Conservation (phyloP, 2,329 filamentous ascomycete species). For the Colletotrichum sp. region DNA sequence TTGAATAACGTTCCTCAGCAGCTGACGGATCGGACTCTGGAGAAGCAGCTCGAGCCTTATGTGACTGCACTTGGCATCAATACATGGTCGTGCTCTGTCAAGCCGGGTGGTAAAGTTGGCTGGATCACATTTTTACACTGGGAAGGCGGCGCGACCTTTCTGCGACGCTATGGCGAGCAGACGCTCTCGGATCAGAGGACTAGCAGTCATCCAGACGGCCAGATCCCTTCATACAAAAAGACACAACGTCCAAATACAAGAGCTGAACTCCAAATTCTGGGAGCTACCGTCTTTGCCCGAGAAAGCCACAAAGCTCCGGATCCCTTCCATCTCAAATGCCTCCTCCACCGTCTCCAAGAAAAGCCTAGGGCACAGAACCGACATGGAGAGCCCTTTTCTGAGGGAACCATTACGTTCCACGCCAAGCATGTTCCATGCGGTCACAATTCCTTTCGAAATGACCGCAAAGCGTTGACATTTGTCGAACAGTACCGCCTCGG, state of each 20-base stretch:
- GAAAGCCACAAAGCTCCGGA: slow-evolving; percentile 41
- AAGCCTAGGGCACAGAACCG: slow-evolving; percentile 25
- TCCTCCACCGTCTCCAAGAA: slow-evolving; percentile 36
- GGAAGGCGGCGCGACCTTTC: not conserved
- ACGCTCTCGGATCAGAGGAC: not conserved
- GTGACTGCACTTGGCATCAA: not conserved
- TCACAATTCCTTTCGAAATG: slow-evolving; percentile 45
- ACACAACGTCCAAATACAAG: slow-evolving; percentile 17
- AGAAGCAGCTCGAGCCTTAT: not conserved
- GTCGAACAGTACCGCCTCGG: slow-evolving; percentile 41
- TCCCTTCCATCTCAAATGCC: slow-evolving; percentile 34
- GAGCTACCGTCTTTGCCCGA: slow-evolving; percentile 29
- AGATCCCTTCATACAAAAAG: not conserved
- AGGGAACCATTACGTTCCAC: slow-evolving; percentile 21
- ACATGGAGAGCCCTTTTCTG: slow-evolving; percentile 6
- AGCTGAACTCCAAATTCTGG: slow-evolving; percentile 35
- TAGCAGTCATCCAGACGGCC: not conserved
- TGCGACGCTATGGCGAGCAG: slow-evolving; percentile 32
- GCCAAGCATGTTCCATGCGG: slow-evolving; percentile 41
- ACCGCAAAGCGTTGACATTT: slow-evolving; percentile 41
- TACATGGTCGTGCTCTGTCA: not conserved
- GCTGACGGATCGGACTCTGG: not conserved
- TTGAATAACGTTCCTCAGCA: not conserved
- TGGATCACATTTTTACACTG: not conserved
- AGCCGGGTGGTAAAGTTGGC: not conserved